These are phyloP conservation scores for Pisolithus sp. DNA, from an alignment of 768 basidiomycete species.

Conservation along the genomic window DNA sequence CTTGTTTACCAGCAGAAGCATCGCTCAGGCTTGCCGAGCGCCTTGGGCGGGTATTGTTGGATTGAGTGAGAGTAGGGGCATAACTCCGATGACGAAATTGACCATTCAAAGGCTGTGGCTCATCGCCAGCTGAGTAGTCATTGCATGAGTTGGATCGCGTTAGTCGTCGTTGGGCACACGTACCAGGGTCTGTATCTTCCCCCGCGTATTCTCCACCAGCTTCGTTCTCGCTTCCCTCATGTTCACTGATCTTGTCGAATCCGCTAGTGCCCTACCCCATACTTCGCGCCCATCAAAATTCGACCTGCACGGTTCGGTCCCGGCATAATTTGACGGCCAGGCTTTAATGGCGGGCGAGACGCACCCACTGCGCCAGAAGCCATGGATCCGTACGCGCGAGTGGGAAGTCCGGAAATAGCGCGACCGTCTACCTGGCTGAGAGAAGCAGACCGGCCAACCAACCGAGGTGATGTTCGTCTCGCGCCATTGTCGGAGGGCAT, in stretches of 20 bases:
- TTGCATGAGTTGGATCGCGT: conserved; percentile 7
- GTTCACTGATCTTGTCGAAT: conserved; percentile 46
- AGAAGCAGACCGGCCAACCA: conserved; percentile 27
- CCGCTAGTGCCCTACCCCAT: conserved; percentile 23
- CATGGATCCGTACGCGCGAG: conserved; percentile 27
- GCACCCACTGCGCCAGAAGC: conserved; percentile 28
- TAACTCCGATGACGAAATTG: conserved; percentile 23
- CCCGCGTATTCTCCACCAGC: conserved; percentile 23
- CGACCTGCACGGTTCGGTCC: conserved; percentile 44
- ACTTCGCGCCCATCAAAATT: conserved; percentile 38
- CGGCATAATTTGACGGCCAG: conserved; percentile 37
- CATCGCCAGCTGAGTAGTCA: conserved; percentile 25
- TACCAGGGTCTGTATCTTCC: conserved; percentile 40
- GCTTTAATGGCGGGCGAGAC: conserved; percentile 34
- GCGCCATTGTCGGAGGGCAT: conserved; percentile 18
- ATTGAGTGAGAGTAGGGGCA: conserved; percentile 25
- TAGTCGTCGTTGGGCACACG: conserved; percentile 11
- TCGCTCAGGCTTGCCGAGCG: conserved; percentile 78
- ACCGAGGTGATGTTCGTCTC: conserved; percentile 21
- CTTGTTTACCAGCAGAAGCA: conserved; percentile 27
- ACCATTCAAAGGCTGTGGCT: conserved; percentile 21
- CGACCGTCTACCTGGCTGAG: conserved; percentile 30
- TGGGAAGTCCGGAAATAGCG: conserved; percentile 27
- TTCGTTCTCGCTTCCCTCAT: conserved; percentile 38
- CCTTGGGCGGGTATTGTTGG: conserved; percentile 50